Evolutionary conservation across 805 yeast species (phyloP), one percentile per base, ranked within the genome.

Genomic region (Barnettozyma salicaria): DNA sequence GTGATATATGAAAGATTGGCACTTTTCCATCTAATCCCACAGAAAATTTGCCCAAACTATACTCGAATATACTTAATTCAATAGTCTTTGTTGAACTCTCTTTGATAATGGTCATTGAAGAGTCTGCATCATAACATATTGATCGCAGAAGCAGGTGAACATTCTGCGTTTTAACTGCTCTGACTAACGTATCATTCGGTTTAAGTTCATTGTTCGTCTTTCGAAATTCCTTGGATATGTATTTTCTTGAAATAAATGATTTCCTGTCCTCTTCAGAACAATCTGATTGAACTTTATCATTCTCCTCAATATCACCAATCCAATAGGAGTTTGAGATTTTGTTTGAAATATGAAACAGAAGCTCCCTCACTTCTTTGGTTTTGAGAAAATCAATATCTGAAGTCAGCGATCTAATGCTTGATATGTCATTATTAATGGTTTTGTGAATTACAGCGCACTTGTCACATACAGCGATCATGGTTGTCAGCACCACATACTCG

Each of bases 361-460:
- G 63, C 10, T 72, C 67, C 12, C 72, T 61, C 5, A 74, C 53
- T 48, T 88, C 96, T 11, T 65, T 65, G 3, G 76, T 72, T 49
- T 79, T 70, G 16, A 64, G 72, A 1, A 70, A 58, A 6, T 57
- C 59, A 20, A 73, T 72, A 55, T 89, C 97, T 30, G 85, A 63
- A n/a, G 75, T 79, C 37, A 89, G 63, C 1, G 95, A 85, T 82
- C 96, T 54, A 90, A 59, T 16, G 86, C 78, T 38, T n/a, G n/a
- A n/a, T n/a, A n/a, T n/a, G n/a, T n/a, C n/a, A n/a, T n/a, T n/a
- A n/a, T n/a, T n/a, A n/a, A n/a, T n/a, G n/a, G n/a, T n/a, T n/a
- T 96, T 67, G 58, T 89, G 97, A n/a, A 80, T 78, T 0, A 95
- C 88, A 0, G 96, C 78, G 51, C 97, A 89, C 34, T 79, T 77